These are phyloP conservation scores for Cladorrhinum sp. DNA, from an alignment of 2,329 filamentous ascomycete genomes.

Conservation along the genomic window DNA sequence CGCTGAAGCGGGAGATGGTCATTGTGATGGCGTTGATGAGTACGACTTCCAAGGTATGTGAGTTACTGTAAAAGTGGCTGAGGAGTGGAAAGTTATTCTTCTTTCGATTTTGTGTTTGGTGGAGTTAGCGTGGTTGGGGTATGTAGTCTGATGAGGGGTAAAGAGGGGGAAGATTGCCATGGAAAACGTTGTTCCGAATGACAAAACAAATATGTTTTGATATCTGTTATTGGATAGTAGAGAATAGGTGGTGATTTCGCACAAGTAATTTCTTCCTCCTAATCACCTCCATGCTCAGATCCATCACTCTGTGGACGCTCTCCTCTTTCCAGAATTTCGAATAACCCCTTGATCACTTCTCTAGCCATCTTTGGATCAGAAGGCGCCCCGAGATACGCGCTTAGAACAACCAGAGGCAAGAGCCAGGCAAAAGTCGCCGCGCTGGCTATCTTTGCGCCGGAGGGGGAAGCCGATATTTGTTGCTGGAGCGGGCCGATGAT, in stretches of 20 bases:
- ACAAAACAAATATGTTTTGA: no score
- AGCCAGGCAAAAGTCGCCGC: background rate
- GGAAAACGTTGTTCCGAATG: no score
- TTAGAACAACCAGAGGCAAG: background rate
- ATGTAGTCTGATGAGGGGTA: background rate
- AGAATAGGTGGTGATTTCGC: no score
- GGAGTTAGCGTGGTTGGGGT: background rate
- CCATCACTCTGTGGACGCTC: background rate
- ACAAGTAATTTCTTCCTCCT: no score
- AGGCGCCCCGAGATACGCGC: background rate
- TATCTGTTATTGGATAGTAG: no score
- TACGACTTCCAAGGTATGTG: no score
- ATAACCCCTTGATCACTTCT: background rate
- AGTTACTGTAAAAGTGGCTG: background rate
- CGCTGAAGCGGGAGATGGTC: slow-evolving; percentile 49
- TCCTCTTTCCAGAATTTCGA: background rate
- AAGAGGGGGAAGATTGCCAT: background rate
- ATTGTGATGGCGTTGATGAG: slow-evolving; percentile 12
- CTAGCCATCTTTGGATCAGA: background rate
- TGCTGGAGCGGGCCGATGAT: background rate
- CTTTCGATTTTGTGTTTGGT: no score
- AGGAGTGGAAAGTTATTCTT: background rate
- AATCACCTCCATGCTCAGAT: no score
- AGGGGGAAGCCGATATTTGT: background rate
- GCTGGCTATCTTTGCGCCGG: background rate